phyloP scores from a whole-genome alignment of 306 rosid genomes.

The Medicago truncatula region MtrunA17r5.0-ANR NC_053049.1:35166001-35166500 shows the following conservation, averaged over 20 bases:
- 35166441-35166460: slow-evolving; percentile 27
- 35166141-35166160: too few species aligned
- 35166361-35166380: slow-evolving; percentile 95
- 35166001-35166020: too few species aligned
- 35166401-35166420: slow-evolving; percentile 85
- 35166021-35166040: too few species aligned
- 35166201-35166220: slow-evolving; percentile 27
- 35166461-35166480: slow-evolving; percentile 32
- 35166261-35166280: not conserved
- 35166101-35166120: too few species aligned
- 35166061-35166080: too few species aligned
- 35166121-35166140: too few species aligned
- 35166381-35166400: slow-evolving; percentile 95
- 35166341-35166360: slow-evolving; percentile 87
- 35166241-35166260: not conserved
- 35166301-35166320: not conserved
- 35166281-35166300: slow-evolving; percentile 3
- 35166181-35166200: not conserved
- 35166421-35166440: slow-evolving; percentile 49
- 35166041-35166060: too few species aligned
- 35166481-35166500: slow-evolving; percentile 42
- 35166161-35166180: not conserved
- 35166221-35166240: not conserved
- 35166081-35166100: too few species aligned
- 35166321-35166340: slow-evolving; percentile 87